phyloP scores from a whole-genome alignment of 768 basidiomycete species.

The Boletus reticuloceps region DNA sequence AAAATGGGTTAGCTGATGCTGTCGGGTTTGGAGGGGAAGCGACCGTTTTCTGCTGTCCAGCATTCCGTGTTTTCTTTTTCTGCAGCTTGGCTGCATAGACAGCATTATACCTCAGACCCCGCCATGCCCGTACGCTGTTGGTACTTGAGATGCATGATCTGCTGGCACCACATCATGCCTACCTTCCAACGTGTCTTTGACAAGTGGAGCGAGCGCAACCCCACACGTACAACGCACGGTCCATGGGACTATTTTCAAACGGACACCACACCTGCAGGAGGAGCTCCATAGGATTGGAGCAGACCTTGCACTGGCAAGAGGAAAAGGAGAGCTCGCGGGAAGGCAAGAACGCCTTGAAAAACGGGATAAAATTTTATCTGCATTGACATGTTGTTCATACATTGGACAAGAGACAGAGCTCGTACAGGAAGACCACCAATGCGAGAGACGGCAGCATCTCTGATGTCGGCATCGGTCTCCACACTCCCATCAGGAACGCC shows the following conservation, averaged over 20 bases:
- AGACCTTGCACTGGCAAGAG: constrained; percentile 69
- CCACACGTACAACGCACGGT: constrained; percentile 84
- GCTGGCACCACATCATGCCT: constrained; percentile 26
- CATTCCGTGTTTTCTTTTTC: constrained; percentile 45
- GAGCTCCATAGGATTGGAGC: constrained; percentile 73
- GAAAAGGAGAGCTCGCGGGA: constrained; percentile 58
- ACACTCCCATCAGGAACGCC: constrained; percentile 79
- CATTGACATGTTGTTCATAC: constrained; percentile 46
- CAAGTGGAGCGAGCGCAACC: constrained; percentile 70
- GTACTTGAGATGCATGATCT: constrained; percentile 11
- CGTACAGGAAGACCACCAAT: constrained; percentile 91
- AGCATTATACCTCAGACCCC: constrained; percentile 69
- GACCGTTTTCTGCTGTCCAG: constrained; percentile 37
- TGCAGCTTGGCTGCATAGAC: constrained; percentile 73
- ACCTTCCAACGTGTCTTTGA: constrained; percentile 79
- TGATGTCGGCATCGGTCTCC: constrained; percentile 53
- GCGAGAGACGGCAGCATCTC: constrained; percentile 82
- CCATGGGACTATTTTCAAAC: constrained; percentile 79
- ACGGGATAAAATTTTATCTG: constrained; percentile 42
- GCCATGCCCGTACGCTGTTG: constrained; percentile 75
- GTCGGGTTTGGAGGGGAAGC: constrained; percentile 24
- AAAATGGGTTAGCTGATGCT: constrained; percentile 64
- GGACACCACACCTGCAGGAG: constrained; percentile 90
- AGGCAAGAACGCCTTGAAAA: constrained; percentile 69
- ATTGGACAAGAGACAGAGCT: constrained; percentile 41